phyloP scores from a whole-genome alignment of 352 stramenopile species.

The Pythium myriotylum region DNA sequence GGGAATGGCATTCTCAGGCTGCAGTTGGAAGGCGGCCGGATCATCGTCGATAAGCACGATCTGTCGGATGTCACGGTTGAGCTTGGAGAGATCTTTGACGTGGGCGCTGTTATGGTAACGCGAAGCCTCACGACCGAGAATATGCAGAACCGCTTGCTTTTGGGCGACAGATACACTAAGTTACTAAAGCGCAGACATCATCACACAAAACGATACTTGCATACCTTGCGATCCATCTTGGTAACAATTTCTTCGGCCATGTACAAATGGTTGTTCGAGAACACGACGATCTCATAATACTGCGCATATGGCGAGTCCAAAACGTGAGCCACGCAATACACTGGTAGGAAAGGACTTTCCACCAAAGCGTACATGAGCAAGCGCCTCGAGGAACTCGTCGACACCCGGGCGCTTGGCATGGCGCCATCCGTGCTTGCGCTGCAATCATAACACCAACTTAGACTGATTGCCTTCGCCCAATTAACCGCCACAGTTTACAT shows the following conservation, averaged over 20 bases:
- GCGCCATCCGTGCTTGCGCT: constrained; percentile 88
- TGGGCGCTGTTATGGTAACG: constrained; percentile 83
- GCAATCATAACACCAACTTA: background rate
- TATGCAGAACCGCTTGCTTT: constrained; percentile 76
- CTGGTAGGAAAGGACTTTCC: too few relatives aligned
- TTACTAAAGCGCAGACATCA: background rate
- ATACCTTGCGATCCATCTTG: constrained; percentile 81
- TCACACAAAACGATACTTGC: background rate
- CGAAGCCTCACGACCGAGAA: constrained; percentile 80
- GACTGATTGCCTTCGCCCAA: constrained; percentile 6
- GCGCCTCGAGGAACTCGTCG: constrained; percentile 83
- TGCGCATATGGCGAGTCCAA: too few relatives aligned
- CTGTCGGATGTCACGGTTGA: constrained; percentile 82
- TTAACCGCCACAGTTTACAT: constrained; percentile 28
- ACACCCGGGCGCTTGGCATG: constrained; percentile 86
- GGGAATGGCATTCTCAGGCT: constrained; percentile 85
- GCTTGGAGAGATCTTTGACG: constrained; percentile 80
- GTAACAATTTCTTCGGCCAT: constrained; percentile 78
- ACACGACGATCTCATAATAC: constrained; percentile 90
- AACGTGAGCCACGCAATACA: too few relatives aligned
- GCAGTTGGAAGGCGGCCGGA: constrained; percentile 75
- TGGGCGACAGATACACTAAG: background rate
- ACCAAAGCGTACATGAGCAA: constrained; percentile 80
- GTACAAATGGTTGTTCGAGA: constrained; percentile 81
- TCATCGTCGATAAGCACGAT: constrained; percentile 88